Percentiles rank a stretch among this genome's conserved stretches.
Evolutionary conservation across 768 basidiomycete species (phyloP).

Genomic region (Termitomyces sp.): DNA sequence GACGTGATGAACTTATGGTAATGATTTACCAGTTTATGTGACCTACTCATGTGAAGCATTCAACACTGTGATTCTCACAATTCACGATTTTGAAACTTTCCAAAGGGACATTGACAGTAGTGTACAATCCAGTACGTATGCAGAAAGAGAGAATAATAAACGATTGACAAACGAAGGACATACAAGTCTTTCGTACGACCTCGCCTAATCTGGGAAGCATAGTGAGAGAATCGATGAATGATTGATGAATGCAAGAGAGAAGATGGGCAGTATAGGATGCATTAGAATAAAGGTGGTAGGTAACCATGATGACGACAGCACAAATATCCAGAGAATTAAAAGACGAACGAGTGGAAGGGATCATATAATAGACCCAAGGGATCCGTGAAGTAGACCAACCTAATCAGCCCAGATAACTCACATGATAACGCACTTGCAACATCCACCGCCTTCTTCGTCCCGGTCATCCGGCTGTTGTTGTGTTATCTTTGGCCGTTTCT

Average conservation of each 20-base stretch:
- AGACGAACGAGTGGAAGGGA: constrained; percentile 10
- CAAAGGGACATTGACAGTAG: constrained; percentile 8
- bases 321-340: constrained; percentile 3
- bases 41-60: no score
- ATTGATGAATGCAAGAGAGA: constrained; percentile 4
- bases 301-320: constrained; percentile 9
- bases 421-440: constrained; percentile 85
- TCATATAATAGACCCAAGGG: background rate
- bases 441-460: constrained; percentile 50
- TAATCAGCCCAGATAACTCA: constrained; percentile 31
- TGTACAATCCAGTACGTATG: constrained; percentile 17
- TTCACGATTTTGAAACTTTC: background rate
- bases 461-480: constrained; percentile 42
- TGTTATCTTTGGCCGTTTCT: constrained; percentile 18
- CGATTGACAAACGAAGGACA: constrained; percentile 5
- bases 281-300: constrained; percentile 9
- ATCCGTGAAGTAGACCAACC: background rate
- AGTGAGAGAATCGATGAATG: constrained; percentile 6
- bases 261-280: constrained; percentile 3
- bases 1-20: no score
- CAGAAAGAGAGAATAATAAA: constrained; percentile 2
- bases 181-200: constrained; percentile 1
- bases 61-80: background rate
- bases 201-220: constrained; percentile 10
- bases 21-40: background rate